Base-by-base conservation (phyloP, 306 rosid species). In the Cicer cuneatum region DNA sequence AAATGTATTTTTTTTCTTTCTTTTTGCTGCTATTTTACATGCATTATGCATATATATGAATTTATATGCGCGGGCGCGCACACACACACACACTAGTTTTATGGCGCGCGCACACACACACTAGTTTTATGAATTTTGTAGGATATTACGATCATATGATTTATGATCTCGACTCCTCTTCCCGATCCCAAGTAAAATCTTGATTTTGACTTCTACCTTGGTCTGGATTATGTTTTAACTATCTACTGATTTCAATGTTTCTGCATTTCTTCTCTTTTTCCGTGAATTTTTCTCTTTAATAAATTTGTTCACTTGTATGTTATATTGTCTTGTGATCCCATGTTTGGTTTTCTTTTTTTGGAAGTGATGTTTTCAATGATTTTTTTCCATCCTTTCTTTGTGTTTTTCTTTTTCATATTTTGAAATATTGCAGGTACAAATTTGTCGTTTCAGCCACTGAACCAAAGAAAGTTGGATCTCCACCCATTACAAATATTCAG, bases 401-500 rank as follows among this genome's bases (percentile, higher is more conserved):
- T 58, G 35, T 60, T 56, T 63, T 2, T 8, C 56, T 64, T 72
- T 35, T 37, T 80, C n/a, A n/a, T n/a, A n/a, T 69, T 67, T 52
- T 59, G 72, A 6, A 37, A 82, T n/a, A 42, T 79, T 86, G 85
- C 89, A 95, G 99, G 66, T 95, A 86, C 83, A 95, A 95, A 87
- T 86, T 95, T 81, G 99, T 95, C 56, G 90, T 95, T 84, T 89
- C 98, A 16, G 95, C 88, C 21, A 83, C 96, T 45, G 99, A 90
- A 73, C 99, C 99, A 48, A 95, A 80, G 85, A 95, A 89, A 85
- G 83, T 89, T 52, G 87, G 49, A 24, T 95, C 99, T 72, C 96
- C 98, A 61, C 82, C 91, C 57, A 86, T 95, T 66, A 89, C 97
- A 56, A 95, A 95, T 72, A 89, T 95, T 78, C 99, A 95, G 99